These are phyloP conservation scores for Venturia pyrina DNA, from an alignment of 2,329 filamentous ascomycete species.

Conservation along the genomic window DNA sequence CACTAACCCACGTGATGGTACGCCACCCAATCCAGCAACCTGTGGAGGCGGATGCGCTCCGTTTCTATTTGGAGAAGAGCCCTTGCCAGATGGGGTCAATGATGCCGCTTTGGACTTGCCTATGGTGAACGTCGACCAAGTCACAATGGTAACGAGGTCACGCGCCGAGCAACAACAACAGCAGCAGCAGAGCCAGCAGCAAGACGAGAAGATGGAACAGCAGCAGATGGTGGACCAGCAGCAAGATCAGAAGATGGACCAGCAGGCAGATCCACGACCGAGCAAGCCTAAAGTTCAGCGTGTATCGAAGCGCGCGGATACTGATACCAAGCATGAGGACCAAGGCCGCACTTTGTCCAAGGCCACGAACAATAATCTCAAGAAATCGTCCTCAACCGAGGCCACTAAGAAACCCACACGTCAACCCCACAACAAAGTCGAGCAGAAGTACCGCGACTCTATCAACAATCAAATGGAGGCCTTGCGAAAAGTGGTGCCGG, in stretches of 20 bases:
- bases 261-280: background rate
- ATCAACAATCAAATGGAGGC: conserved; percentile 37
- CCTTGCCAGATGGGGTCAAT: background rate
- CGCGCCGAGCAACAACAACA: background rate
- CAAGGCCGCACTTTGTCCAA: background rate
- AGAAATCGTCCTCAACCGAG: conserved; percentile 14
- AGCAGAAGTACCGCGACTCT: conserved; percentile 37
- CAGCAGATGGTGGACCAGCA: too few species aligned
- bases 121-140: background rate
- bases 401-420: conserved; percentile 23
- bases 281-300: background rate
- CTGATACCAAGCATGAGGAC: background rate
- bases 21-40: conserved; percentile 29
- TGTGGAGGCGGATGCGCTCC: conserved; percentile 31
- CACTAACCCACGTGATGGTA: conserved; percentile 22
- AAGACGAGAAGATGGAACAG: too few species aligned
- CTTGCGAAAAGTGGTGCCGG: conserved; percentile 29
- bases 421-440: conserved; percentile 35
- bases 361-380: background rate
- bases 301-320: background rate
- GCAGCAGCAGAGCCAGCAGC: background rate
- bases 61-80: conserved; percentile 24
- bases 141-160: background rate
- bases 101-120: background rate
- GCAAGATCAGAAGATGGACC: background rate